Conservation (phyloP, 1,139 yeast genomes). For the Wickerhamiella pararugosa region DNA sequence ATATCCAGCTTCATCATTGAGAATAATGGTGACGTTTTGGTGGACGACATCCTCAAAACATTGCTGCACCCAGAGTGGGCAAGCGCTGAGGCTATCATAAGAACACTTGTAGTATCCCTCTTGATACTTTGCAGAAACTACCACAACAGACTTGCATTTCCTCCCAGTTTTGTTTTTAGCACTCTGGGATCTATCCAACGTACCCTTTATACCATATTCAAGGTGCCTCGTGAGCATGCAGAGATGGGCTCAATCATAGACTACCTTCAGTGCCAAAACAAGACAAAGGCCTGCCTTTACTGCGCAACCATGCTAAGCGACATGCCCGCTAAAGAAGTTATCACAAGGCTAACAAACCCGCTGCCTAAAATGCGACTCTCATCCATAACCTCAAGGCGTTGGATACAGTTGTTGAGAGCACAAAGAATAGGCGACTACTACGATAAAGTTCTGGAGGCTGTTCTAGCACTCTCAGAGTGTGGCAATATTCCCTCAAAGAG, state of each 20-base stretch:
- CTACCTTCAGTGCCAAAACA: not conserved
- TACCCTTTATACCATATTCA: not conserved
- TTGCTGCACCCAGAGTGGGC: slow-evolving; percentile 6
- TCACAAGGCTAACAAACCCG: not conserved
- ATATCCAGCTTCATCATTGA: not conserved
- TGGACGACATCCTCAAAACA: slow-evolving; percentile 7
- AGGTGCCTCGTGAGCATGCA: not conserved
- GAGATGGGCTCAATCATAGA: slow-evolving; percentile 6
- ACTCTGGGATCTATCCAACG: slow-evolving; percentile 5
- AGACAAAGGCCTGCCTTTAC: slow-evolving; percentile 1
- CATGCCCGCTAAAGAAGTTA: not conserved
- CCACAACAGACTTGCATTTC: not conserved
- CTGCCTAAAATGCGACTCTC: not conserved
- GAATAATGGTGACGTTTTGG: not conserved
- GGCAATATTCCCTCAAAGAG: slow-evolving; percentile 3
- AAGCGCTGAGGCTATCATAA: slow-evolving; percentile 4
- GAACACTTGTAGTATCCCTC: slow-evolving; percentile 4
- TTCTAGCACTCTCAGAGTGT: slow-evolving; percentile 5
- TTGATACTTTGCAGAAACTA: not conserved
- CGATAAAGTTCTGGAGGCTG: slow-evolving; percentile 5
- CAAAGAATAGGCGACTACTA: slow-evolving; percentile 6
- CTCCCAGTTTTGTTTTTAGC: slow-evolving; percentile 5
- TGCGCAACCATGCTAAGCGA: slow-evolving; percentile 3
- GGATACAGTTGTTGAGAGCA: slow-evolving; percentile 3
- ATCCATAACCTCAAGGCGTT: not conserved